Percentiles rank a stretch among this genome's conserved stretches.
Evolutionary conservation across 441 rosid genomes (phyloP).

Genomic region (Kokia cookei): DNA sequence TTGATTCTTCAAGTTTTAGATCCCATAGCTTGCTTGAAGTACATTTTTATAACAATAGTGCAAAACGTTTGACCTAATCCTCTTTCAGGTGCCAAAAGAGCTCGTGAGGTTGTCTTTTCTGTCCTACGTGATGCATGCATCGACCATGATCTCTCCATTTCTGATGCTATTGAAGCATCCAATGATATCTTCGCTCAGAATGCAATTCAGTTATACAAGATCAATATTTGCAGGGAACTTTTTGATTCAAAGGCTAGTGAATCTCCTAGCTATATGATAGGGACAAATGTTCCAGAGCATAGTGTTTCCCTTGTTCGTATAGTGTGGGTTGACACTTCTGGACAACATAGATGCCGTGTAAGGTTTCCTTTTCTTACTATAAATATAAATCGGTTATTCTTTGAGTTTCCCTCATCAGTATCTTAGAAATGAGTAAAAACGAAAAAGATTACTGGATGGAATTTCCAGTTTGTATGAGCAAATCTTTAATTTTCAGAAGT

Average conservation of each 20-base stretch:
- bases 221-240: constrained; percentile 21
- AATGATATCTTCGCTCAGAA: constrained; percentile 63
- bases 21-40: constrained; percentile 3
- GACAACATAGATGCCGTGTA: constrained; percentile 95
- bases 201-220: constrained; percentile 61
- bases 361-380: constrained; percentile 20
- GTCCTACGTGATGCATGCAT: constrained; percentile 69
- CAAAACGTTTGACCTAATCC: constrained; percentile 5
- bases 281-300: constrained; percentile 19
- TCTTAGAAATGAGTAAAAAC: constrained; percentile 5
- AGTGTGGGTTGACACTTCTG: constrained; percentile 88
- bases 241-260: constrained; percentile 20
- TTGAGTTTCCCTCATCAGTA: neutral
- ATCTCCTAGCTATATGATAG: constrained; percentile 22
- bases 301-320: constrained; percentile 58
- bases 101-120: constrained; percentile 66
- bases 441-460: neutral
- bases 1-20: neutral
- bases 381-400: neutral
- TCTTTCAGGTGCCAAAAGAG: constrained; percentile 65
- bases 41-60: neutral
- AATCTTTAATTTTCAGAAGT: too few species aligned
- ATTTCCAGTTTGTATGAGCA: too few species aligned
- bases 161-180: constrained; percentile 86
- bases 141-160: constrained; percentile 64